phyloP scores from a whole-genome alignment of 2,329 filamentous ascomycete genomes.

The Amauroascus niger region DNA sequence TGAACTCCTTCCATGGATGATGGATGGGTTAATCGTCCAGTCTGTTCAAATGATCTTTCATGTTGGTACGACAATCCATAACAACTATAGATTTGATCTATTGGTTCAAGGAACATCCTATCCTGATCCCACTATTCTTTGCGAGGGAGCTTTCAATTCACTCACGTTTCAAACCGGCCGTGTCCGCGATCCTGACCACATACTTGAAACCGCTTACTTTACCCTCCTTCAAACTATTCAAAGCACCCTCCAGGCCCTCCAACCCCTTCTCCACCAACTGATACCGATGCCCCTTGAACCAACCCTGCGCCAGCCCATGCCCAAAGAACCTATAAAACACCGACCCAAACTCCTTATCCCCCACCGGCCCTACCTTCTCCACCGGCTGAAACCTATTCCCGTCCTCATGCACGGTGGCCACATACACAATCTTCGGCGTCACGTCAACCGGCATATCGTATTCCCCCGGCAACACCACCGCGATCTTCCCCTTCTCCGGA shows the following conservation, averaged over 20 bases:
- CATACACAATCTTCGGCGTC: constrained; percentile 29
- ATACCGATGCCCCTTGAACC: constrained; percentile 43
- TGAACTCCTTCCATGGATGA: no score
- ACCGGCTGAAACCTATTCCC: constrained; percentile 18
- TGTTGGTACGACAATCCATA: neutral
- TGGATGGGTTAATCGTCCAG: neutral
- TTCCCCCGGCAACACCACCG: constrained; percentile 36
- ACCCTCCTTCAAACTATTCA: constrained; percentile 49
- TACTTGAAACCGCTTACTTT: constrained; percentile 57
- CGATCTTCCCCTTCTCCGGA: constrained; percentile 29
- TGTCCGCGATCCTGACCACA: constrained; percentile 47
- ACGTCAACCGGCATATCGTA: constrained; percentile 27
- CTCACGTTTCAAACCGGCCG: constrained; percentile 22
- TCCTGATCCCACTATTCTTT: no score
- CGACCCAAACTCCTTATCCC: constrained; percentile 38
- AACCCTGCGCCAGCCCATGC: constrained; percentile 41
- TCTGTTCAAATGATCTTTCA: neutral
- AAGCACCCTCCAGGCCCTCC: constrained; percentile 36
- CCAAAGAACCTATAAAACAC: constrained; percentile 39
- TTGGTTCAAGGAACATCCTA: neutral
- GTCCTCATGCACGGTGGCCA: constrained; percentile 24
- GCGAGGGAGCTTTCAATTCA: neutral
- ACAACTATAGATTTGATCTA: neutral
- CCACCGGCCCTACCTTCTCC: constrained; percentile 20
- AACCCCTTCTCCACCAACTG: constrained; percentile 47